Base-by-base conservation (phyloP, 2,329 filamentous ascomycete species). In the Fusarium penzigii region DNA sequence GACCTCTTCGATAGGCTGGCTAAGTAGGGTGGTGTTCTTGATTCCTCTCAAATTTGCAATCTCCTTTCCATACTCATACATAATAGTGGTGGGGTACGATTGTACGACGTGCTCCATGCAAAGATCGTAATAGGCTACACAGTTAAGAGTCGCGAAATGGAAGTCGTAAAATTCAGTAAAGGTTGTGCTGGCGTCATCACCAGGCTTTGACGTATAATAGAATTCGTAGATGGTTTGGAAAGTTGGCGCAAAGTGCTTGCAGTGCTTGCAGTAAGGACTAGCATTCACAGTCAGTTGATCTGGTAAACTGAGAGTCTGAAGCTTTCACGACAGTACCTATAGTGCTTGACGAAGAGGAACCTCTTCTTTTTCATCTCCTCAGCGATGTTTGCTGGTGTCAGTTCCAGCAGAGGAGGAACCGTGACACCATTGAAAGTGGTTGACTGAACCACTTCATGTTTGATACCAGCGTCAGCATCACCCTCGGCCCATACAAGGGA, bases 211-310 rank as follows among this genome's bases (percentile, higher is more conserved):
- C 38, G 92, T 97, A 75, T 90, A 78, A 76, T 97, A 99, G 72
- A 87, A 97, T 75, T 99, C 94, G 78, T 97, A 96, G 13, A 93
- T 73, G 6, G 92, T 97, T 73, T 97, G 92, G 79, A 85, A 97
- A 46, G 84, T 87, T 8, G 94, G 94, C 47, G 90, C 91, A 66
- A 91, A 89, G 45, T 81, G 78, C 69, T 81, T 81, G 75, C 92
- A 97, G 72, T 96, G 91, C 43, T 80, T 80, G 72, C 82, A 85
- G 59, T 77, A 83, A 11, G 82, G 82, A 63, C 82, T 85, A 52
- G 8, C 29, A 41, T 55, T 57, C 40, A 3, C 40, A 3, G 52
- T 63, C 50, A 68, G 69, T 46, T 41, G 46, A 43, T 52, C 38
- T 48, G 36, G 36, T 9, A 32, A 10, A 48, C 29, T 52, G 29